Evolutionary conservation across 1,284 basidiomycete species (phyloP), one percentile per base, ranked within the genome.

Genomic region (Naganishia sp.): DNA sequence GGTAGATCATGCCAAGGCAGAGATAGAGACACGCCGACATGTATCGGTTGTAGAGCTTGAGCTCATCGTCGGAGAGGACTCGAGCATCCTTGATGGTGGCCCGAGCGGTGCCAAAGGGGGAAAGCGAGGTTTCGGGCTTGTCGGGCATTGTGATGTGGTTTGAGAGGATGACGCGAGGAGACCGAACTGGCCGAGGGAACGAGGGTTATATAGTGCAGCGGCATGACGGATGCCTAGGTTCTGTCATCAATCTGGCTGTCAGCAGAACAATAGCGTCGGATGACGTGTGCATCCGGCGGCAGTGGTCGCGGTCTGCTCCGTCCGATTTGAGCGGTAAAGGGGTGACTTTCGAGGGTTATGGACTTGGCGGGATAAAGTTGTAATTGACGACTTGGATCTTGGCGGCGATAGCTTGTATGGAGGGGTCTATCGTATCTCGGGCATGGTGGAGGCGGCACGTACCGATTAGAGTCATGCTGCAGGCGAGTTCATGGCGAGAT

Each of bases 11-110:
- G 10, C 75, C 75, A 31, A 76, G 53, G 57, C 72, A 73, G 67
- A 76, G 71, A 63, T 75, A 76, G 61, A 75, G 70, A 18, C 72
- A 74, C 2, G 75, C 75, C n/a, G 71, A 68, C 71, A 76, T 73
- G 68, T 71, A 76, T 31, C 67, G 69, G 56, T 74, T 72, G n/a
- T 70, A 73, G 68, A 72, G 70, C n/a, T 69, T 63, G 51, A 74
- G 64, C 67, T 76, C 75, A n/a, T 76, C 72, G 17, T 50, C 42
- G 53, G 69, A 67, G 32, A 76, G 66, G 47, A 73, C 72, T 9
- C 61, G 52, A 23, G 65, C 32, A 41, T 50, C 55, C 46, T 70
- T 64, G 66, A 76, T 70, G 63, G 73, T 74, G 31, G 75, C 71
- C 18, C 74, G 66, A 13, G 75, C 71, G 15, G 56, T 23, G 15